Base-by-base conservation (phyloP, 257 asterid genomes). In the Eustoma russellianum region DNA sequence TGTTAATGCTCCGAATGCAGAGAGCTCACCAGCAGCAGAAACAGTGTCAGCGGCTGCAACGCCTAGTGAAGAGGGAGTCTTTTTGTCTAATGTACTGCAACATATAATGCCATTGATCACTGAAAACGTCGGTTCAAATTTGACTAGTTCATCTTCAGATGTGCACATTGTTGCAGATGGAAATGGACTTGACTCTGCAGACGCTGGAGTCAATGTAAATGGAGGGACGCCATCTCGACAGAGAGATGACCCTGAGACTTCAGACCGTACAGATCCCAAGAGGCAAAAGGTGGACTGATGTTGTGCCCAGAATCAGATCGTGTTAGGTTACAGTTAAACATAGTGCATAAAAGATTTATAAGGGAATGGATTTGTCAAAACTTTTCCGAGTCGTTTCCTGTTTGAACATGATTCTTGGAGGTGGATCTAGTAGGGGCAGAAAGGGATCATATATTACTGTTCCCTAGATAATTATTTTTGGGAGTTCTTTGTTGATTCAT, bases 41-140 rank as follows among this genome's bases (percentile, higher is more conserved):
- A 77, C 53, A 52, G 66, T 74, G 30, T 72, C 61, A 43, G 47
- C 74, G 33, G 66, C 68, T 50, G 55, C 79, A 28, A 56, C 68
- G 15, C 80, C 64, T 50, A 77, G 73, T 47, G 83, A 73, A 30
- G 88, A 86, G 57, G 97, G 94, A 62, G 46, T 71, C 30, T 7
- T 74, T 41, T 72, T 90, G 46, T 86, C 97, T 1, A 78, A 76
- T 64, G 53, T 86, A 43, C 79, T 90, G 16, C 96, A 77, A 38
- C 88, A 83, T 61, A 70, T 90, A 51, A 73, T 86, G 82, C 97
- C 97, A 50, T 53, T 86, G 34, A 69, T 90, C 64, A 66, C 92
- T 24, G 83, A 76, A 70, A 70, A 65, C 44, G 51, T 50, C 46
- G 82, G 63, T 46, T 49, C 80, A 48, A 70, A 65, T 50, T 7